Base-by-base conservation (phyloP, 768 basidiomycete genomes). In the Trametes meyenii region DNA sequence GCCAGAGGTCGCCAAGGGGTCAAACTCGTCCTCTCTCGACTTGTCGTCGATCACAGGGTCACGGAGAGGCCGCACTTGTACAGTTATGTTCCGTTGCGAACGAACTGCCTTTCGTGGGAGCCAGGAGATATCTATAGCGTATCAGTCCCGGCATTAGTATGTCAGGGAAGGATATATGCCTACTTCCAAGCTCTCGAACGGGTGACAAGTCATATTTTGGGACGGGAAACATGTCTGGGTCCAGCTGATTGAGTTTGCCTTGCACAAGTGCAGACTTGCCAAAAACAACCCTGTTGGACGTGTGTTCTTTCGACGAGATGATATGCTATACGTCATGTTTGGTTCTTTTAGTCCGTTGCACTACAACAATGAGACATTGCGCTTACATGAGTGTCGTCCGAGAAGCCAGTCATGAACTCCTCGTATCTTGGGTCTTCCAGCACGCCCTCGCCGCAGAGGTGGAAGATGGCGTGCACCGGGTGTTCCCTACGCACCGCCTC, bases 191-290 rank as follows among this genome's bases (percentile, higher is more conserved):
- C 17, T 73, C 67, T 55, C 74, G 79, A 42, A 72, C 66, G 12
- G 85, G 72, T 0, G 71, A 68, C 43, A 83, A 70, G 0, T 75
- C 76, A 68, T 81, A 85, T 59, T 85, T 76, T 0, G 88, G 90
- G 14, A 89, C 69, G 0, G 83, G 84, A 77, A 97, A 98, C 67
- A 95, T 83, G 1, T 82, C 72, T 1, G 80, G 63, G 66, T 96
- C 92, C 24, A 96, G 77, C 60, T 86, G 77, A 65, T 84, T 84
- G 16, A 98, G 78, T 51, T 86, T 82, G 19, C 92, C 79, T 62
- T 92, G 89, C 63, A 85, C 85, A 65, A 84, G 84, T 8, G 88
- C 88, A 2, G 87, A 83, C 35, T 86, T 87, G 2, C 86, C 88
- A 69, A 92, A 96, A 12, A 87, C 86, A 19, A 93, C 78, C 1